A percentile compares a stretch with the other conserved stretches of the same genome.
phyloP scores from a whole-genome alignment of 192 early-diverging fungal species.

The Linnemannia schmuckeri region DNA sequence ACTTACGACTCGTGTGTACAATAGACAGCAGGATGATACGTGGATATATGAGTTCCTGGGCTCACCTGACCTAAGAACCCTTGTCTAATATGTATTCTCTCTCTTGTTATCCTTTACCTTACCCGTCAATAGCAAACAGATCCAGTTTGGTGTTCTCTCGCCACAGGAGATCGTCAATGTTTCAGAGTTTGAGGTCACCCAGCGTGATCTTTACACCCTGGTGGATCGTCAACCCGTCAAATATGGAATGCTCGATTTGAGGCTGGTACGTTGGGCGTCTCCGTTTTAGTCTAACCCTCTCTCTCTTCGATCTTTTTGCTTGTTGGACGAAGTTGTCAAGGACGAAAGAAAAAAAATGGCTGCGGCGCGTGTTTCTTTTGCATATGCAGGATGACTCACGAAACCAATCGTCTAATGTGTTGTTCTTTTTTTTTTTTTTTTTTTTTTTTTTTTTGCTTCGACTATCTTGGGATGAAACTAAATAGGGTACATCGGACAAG shows the following conservation, averaged over 20 bases:
- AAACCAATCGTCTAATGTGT: neutral
- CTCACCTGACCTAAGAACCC: too few species aligned
- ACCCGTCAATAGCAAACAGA: conserved; percentile 77
- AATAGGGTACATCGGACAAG: conserved; percentile 88
- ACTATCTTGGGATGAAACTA: neutral
- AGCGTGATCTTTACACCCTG: conserved; percentile 86
- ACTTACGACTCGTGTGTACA: too few species aligned
- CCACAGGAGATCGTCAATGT: conserved; percentile 89
- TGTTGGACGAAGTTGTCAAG: too few species aligned
- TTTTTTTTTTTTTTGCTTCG: neutral
- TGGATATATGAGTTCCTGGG: too few species aligned
- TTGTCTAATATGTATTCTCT: too few species aligned
- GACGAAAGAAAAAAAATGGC: neutral
- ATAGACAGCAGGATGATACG: too few species aligned
- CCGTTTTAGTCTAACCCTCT: neutral
- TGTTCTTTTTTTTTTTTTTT: neutral
- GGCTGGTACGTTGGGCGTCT: conserved; percentile 72
- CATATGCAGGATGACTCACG: conserved; percentile 31
- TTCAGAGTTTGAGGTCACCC: conserved; percentile 90
- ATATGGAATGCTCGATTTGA: conserved; percentile 91
- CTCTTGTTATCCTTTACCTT: neutral
- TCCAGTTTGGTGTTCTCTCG: conserved; percentile 96
- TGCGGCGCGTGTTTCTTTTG: conserved; percentile 24
- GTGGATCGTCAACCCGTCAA: conserved; percentile 83
- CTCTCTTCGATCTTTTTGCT: too few species aligned